Conservation (phyloP, 805 yeast genomes). For the Suhomyces xylopsoci region DNA sequence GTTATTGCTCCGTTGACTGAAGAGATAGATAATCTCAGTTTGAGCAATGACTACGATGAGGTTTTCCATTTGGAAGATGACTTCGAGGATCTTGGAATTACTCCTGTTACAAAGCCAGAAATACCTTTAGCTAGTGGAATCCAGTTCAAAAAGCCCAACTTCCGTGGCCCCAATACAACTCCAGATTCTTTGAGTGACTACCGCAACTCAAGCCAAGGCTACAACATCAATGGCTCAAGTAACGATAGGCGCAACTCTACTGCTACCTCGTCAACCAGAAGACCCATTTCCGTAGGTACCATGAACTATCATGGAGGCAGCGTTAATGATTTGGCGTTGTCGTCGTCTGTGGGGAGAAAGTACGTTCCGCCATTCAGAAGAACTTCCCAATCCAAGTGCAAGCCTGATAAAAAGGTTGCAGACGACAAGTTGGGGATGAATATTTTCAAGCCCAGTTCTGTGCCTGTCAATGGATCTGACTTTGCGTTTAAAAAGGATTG, state of each 20-base stretch:
- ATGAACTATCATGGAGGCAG: not conserved
- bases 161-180: conserved; percentile 5
- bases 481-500: conserved; percentile 21
- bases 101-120: not conserved
- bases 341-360: conserved; percentile 42
- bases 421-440: conserved; percentile 5
- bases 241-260: conserved; percentile 7
- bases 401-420: conserved; percentile 3
- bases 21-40: conserved; percentile 32
- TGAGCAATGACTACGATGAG: conserved; percentile 30
- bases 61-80: conserved; percentile 45
- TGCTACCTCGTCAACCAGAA: not conserved
- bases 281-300: conserved; percentile 5
- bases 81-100: conserved; percentile 16
- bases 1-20: conserved; percentile 32
- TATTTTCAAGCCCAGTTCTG: conserved; percentile 19
- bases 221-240: not conserved
- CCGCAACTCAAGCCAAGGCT: not conserved
- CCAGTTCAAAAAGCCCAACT: conserved; percentile 14
- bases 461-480: conserved; percentile 20
- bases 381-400: conserved; percentile 34
- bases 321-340: conserved; percentile 6
- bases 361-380: conserved; percentile 74
- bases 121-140: conserved; percentile 3
- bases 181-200: not conserved